These are phyloP conservation scores for Harrya chromipes DNA, from an alignment of 768 basidiomycete species.

Conservation along the genomic window DNA sequence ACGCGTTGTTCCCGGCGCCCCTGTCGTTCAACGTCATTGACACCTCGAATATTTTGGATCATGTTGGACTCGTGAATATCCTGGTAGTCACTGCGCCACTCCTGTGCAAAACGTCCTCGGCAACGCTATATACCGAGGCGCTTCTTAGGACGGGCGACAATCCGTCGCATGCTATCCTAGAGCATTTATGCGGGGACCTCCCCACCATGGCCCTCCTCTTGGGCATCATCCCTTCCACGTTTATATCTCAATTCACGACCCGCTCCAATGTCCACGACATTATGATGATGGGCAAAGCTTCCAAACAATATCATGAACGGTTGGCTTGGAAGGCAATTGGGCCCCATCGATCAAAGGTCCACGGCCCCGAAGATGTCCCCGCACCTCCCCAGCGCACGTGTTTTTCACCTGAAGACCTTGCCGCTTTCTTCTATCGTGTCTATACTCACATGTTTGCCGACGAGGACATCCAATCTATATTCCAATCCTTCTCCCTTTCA, in stretches of 20 bases:
- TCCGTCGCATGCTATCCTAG: constrained; percentile 12
- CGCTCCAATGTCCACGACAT: constrained; percentile 23
- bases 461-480: constrained; percentile 10
- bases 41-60: constrained; percentile 29
- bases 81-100: constrained; percentile 23
- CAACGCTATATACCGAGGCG: constrained; percentile 29
- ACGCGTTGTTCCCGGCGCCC: constrained; percentile 14
- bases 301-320: constrained; percentile 23
- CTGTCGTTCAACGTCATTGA: constrained; percentile 32
- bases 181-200: constrained; percentile 24
- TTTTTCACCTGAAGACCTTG: constrained; percentile 20
- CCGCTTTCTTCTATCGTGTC: constrained; percentile 17
- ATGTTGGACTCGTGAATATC: constrained; percentile 27
- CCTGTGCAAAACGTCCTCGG: constrained; percentile 13
- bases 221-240: constrained; percentile 21
- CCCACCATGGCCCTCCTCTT: constrained; percentile 24
- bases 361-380: too few relatives aligned
- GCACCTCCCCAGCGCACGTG: not conserved
- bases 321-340: constrained; percentile 22
- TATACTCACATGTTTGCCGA: constrained; percentile 29
- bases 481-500: not conserved
- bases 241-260: constrained; percentile 24
- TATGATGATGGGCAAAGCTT: not conserved
- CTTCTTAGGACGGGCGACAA: constrained; percentile 17
- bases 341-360: not conserved